A percentile compares a stretch with the other conserved stretches of the same genome.
phyloP scores from a whole-genome alignment of 2,329 filamentous ascomycete genomes.

The Ophiostoma novo-ulmi region DNA sequence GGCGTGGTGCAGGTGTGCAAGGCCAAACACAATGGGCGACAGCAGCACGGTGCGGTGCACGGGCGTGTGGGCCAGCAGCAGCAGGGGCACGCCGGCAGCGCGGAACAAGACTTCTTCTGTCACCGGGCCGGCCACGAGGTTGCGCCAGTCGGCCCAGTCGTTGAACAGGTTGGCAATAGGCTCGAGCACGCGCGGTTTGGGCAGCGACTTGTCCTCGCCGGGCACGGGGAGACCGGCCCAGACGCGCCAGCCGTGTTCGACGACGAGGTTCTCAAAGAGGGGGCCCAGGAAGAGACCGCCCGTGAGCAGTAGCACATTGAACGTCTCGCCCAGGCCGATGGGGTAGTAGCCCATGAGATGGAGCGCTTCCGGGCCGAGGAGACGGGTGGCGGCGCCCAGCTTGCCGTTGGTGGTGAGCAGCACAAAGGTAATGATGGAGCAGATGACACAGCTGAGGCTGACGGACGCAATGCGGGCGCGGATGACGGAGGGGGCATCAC shows the following conservation, averaged over 20 bases:
- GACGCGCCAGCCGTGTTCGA: conserved; percentile 63
- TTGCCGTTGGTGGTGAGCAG: conserved; percentile 55
- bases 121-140: conserved; percentile 77
- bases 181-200: conserved; percentile 12
- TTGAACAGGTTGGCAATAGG: conserved; percentile 56
- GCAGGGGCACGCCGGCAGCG: conserved; percentile 74
- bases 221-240: conserved; percentile 44
- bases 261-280: conserved; percentile 71
- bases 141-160: conserved; percentile 80
- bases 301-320: conserved; percentile 63
- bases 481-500: conserved; percentile 87
- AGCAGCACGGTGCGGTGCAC: conserved; percentile 63
- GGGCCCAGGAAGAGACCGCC: conserved; percentile 76
- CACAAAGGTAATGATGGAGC: conserved; percentile 61
- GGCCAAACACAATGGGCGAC: conserved; percentile 83
- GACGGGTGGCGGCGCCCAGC: conserved; percentile 32
- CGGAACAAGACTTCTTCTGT: conserved; percentile 95
- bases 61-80: conserved; percentile 63
- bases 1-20: conserved; percentile 91
- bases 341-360: conserved; percentile 80
- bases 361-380: conserved; percentile 44
- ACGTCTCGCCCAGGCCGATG: conserved; percentile 58
- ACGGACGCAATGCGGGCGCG: conserved; percentile 78
- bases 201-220: conserved; percentile 35
- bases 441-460: conserved; percentile 65